Percentiles rank a stretch among this genome's conserved stretches.
Conservation (phyloP, 495 filamentous ascomycete species). For the Cercophora scortea region DNA sequence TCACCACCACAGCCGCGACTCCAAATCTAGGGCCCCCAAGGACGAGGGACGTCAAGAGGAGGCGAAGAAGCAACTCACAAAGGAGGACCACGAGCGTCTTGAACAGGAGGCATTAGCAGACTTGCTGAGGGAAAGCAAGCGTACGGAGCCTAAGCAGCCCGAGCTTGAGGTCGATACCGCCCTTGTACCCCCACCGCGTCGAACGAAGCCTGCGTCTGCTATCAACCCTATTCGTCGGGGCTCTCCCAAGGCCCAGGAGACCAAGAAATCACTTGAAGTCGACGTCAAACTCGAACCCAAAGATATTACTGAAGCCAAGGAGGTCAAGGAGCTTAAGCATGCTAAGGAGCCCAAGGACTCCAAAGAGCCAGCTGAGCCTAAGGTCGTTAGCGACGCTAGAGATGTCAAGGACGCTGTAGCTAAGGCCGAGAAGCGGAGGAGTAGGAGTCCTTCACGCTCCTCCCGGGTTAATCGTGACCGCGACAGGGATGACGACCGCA, state of each 20-base stretch:
- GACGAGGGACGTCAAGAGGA: constrained; percentile 24
- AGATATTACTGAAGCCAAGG: constrained; percentile 15
- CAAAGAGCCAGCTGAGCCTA: not conserved
- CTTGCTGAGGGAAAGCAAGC: constrained; percentile 46
- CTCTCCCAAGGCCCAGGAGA: constrained; percentile 31
- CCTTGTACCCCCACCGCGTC: constrained; percentile 45
- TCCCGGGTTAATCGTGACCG: constrained; percentile 24
- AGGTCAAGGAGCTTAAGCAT: constrained; percentile 17
- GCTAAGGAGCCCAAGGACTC: constrained; percentile 12
- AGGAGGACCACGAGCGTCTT: constrained; percentile 45
- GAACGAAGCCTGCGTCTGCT: constrained; percentile 43
- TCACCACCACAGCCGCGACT: constrained; percentile 13
- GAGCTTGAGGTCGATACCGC: constrained; percentile 47
- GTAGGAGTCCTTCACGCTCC: constrained; percentile 23
- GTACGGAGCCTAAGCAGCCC: constrained; percentile 31
- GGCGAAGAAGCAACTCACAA: constrained; percentile 40
- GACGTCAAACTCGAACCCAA: constrained; percentile 13
- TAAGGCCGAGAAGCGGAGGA: constrained; percentile 24
- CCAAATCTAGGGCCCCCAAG: constrained; percentile 5
- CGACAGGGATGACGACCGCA: constrained; percentile 24
- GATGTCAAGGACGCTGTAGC: constrained; percentile 11
- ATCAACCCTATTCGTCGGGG: constrained; percentile 44
- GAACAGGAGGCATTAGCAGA: constrained; percentile 48
- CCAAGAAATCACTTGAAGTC: constrained; percentile 26
- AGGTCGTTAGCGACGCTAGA: constrained; percentile 6